Evolutionary conservation across 2,329 filamentous ascomycete species (phyloP).

Genomic region (Tolypocladium album): DNA sequence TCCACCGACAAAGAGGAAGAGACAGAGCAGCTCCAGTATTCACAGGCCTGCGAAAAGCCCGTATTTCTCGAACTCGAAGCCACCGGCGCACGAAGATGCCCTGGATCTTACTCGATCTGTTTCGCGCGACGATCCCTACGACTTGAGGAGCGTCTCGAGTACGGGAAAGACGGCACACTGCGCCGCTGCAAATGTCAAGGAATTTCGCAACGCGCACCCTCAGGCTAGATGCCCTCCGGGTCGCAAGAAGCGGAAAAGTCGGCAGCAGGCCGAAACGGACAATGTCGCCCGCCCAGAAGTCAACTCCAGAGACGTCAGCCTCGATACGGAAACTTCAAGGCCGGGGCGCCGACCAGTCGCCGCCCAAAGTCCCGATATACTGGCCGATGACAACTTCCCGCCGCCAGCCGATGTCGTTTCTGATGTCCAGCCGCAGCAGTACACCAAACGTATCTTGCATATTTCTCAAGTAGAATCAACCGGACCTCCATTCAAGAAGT

Average conservation of each 20-base stretch:
- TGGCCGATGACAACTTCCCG: slow-evolving; percentile 6
- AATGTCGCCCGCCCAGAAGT: background rate
- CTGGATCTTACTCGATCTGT: background rate
- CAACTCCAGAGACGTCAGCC: background rate
- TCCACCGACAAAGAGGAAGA: slow-evolving; percentile 2
- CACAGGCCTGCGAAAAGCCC: background rate
- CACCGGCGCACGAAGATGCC: background rate
- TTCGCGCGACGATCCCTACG: background rate
- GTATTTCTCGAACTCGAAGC: background rate
- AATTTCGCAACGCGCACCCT: background rate
- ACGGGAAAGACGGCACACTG: slow-evolving; percentile 2
- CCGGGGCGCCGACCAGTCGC: background rate
- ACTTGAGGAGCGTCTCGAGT: background rate
- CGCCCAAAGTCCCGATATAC: slow-evolving; percentile 13
- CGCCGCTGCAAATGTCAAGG: background rate
- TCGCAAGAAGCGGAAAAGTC: background rate
- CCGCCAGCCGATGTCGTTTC: slow-evolving; percentile 12
- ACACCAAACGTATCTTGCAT: slow-evolving; percentile 3
- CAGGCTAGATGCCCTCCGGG: background rate
- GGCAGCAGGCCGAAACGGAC: background rate
- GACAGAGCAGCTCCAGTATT: background rate
- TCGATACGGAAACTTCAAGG: background rate
- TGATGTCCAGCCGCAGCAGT: slow-evolving; percentile 6
- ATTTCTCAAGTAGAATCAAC: background rate
- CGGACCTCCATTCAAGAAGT: slow-evolving; percentile 8